Evolutionary conservation across 805 yeast genomes (phyloP), one percentile per base, ranked within the genome.

Genomic region (Kuraishia ogatae): DNA sequence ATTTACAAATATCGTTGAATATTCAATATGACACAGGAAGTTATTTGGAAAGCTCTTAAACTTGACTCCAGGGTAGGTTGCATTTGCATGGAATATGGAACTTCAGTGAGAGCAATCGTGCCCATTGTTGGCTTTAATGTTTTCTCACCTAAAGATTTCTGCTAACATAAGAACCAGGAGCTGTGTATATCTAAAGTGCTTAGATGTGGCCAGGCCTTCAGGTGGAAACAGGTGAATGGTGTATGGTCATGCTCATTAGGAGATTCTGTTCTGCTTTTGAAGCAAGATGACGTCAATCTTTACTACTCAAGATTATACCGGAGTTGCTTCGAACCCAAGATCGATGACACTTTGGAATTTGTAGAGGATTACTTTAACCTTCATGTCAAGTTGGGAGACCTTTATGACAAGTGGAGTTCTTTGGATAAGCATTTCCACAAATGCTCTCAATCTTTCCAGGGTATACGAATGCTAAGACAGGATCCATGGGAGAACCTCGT

Each of bases 401-500:
- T 92, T 11, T 86, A 87, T 64, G 56, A 63, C 1, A 73, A 78
- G 20, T 92, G 98, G 97, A 60, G 76, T 2, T 55, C 59, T 0
- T 76, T 69, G 20, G 96, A 90, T 65, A 52, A 72, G 20, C 68
- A 72, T 21, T 85, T 83, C 62, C 66, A 66, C 50, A 69, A 66
- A 52, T 66, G 58, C 54, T 54, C 71, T 4, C 59, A 66, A 46
- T 64, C 62, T 29, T 82, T 82, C 55, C 74, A 74, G 2, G 98
- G 97, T 0, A 83, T 93, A 20, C 72, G 99, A 29, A 89, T 93
- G 59, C 76, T 94, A 26, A 77, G 92, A 43, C 98, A 94, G 67
- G 97, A 93, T 60, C 98, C 99, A 0, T 94, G 98, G 98, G 99
- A 94, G 61, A 90, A 93, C 49, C 73, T 91, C 50, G 72, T 93